Percentiles rank a stretch among this genome's conserved stretches.
Evolutionary conservation across 2,329 filamentous ascomycete genomes (phyloP).

Genomic region (Aschersonia sp.): DNA sequence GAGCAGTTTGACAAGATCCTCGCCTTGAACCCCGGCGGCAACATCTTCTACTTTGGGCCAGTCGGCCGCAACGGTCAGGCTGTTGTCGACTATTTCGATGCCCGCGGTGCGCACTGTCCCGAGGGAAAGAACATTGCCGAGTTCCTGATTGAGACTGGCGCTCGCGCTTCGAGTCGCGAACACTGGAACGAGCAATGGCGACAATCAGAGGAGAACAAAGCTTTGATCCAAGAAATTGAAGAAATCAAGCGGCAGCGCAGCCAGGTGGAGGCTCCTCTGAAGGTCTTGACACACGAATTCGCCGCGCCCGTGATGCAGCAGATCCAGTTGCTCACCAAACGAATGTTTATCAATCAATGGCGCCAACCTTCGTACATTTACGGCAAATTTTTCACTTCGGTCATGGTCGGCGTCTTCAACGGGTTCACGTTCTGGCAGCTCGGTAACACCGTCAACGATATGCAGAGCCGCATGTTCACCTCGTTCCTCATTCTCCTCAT

Average conservation of each 20-base stretch:
- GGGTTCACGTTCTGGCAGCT: slow-evolving; percentile 66
- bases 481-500: slow-evolving; percentile 50
- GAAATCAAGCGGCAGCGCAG: slow-evolving; percentile 29
- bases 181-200: slow-evolving; percentile 67
- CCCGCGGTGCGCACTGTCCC: slow-evolving; percentile 51
- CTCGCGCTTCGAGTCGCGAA: slow-evolving; percentile 19
- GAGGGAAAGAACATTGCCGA: slow-evolving; percentile 35
- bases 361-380: slow-evolving; percentile 64
- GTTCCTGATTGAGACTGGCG: slow-evolving; percentile 29
- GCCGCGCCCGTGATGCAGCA: slow-evolving; percentile 51
- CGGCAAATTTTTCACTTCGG: slow-evolving; percentile 57
- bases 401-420: slow-evolving; percentile 64
- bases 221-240: slow-evolving; percentile 50
- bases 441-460: slow-evolving; percentile 47
- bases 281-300: slow-evolving; percentile 34
- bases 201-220: slow-evolving; percentile 44
- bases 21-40: slow-evolving; percentile 34
- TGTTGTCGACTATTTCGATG: slow-evolving; percentile 36
- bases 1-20: slow-evolving; percentile 39
- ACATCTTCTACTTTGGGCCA: slow-evolving; percentile 37
- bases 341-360: slow-evolving; percentile 62
- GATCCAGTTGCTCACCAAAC: slow-evolving; percentile 50
- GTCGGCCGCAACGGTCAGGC: slow-evolving; percentile 30
- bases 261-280: not conserved
- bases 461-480: slow-evolving; percentile 70